phyloP scores from a whole-genome alignment of 1,284 basidiomycete genomes.

The Boletus nobilissimus region DNA sequence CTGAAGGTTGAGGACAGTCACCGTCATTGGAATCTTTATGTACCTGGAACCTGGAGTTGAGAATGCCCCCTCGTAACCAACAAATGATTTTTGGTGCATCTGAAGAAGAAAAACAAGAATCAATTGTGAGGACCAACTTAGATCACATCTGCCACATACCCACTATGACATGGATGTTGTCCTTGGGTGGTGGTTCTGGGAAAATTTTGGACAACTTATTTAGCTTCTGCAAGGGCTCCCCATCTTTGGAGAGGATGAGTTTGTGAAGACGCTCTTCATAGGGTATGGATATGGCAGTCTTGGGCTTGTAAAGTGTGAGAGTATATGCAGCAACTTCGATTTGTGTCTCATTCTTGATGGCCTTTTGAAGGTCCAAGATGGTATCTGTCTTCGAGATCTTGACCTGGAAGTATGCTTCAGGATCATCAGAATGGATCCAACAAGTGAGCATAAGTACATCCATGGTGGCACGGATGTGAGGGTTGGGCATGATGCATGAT shows the following conservation, averaged over 20 bases:
- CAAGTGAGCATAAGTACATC: background rate
- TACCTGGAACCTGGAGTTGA: background rate
- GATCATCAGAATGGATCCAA: background rate
- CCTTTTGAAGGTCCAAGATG: background rate
- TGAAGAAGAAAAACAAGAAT: background rate
- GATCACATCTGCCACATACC: background rate
- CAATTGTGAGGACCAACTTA: background rate
- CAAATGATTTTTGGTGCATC: background rate
- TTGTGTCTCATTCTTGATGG: background rate
- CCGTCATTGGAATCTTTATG: too few relatives aligned
- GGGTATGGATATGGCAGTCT: background rate
- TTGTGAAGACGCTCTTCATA: background rate
- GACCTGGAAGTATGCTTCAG: background rate
- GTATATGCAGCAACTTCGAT: background rate
- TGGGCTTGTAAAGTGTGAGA: background rate
- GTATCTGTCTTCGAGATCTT: background rate
- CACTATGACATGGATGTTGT: background rate
- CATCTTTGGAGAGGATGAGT: background rate
- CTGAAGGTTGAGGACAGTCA: too few relatives aligned
- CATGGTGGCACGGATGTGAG: too few relatives aligned
- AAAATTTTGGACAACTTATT: background rate
- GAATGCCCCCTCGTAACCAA: conserved; percentile 1
- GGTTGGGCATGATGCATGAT: too few relatives aligned
- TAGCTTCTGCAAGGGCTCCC: background rate
- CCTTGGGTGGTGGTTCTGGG: background rate